Percentiles rank a stretch among this genome's conserved stretches.
Conservation (phyloP, 345 rosid species). For the Moricandia arvensis region DNA sequence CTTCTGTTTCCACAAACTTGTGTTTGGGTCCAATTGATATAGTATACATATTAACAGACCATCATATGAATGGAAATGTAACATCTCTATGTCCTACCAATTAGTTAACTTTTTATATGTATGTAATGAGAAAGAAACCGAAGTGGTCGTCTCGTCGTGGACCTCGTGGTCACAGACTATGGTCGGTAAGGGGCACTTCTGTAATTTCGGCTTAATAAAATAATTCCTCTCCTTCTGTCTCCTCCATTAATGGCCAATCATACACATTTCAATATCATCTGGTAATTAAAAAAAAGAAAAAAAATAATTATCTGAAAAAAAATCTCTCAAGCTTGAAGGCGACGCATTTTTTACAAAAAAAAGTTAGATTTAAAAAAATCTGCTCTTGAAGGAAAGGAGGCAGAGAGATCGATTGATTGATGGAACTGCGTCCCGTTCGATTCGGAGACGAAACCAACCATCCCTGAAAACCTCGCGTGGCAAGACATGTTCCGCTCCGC, state of each 20-base stretch:
- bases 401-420: constrained; percentile 30
- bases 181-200: constrained; percentile 17
- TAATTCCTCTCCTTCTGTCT: not conserved
- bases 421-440: constrained; percentile 90
- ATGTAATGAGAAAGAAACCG: no score
- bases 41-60: not conserved
- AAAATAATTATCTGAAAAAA: not conserved
- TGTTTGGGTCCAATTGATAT: not conserved
- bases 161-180: not conserved
- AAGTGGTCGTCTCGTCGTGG: no score
- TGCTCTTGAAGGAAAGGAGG: constrained; percentile 15
- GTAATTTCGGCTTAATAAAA: not conserved
- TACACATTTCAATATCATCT: constrained; percentile 26
- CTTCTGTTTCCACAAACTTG: constrained; percentile 5
- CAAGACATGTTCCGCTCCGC: no score
- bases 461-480: no score
- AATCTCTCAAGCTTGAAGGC: constrained; percentile 21
- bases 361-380: constrained; percentile 18
- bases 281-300: no score
- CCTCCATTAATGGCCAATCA: constrained; percentile 35
- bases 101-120: not conserved
- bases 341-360: not conserved
- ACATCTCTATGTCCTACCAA: not conserved
- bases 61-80: no score
- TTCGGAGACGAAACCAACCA: no score